Conservation (phyloP, 2,329 filamentous ascomycete species). For the Pseudogymnoascus sp. region DNA sequence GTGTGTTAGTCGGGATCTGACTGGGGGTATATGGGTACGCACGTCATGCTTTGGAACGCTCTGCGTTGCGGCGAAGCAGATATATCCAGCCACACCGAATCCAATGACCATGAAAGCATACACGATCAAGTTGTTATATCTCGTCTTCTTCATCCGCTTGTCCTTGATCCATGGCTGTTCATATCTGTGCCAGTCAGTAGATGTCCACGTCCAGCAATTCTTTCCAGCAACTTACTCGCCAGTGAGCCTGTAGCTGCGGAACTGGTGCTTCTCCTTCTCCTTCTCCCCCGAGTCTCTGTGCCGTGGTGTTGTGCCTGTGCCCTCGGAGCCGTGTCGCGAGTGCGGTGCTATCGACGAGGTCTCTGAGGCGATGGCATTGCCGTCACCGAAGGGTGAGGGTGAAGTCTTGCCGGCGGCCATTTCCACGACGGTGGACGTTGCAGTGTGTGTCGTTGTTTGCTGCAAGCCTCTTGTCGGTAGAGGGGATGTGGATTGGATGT, state of each 20-base stretch:
- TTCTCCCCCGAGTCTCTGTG: not conserved
- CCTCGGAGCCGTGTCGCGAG: slow-evolving; percentile 3
- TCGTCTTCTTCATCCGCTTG: slow-evolving; percentile 30
- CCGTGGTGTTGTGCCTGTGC: not conserved
- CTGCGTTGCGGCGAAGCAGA: slow-evolving; percentile 29
- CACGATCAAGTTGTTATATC: slow-evolving; percentile 35
- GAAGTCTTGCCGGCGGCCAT: not conserved
- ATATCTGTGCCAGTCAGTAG: slow-evolving; percentile 19
- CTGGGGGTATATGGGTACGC: not conserved
- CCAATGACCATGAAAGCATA: slow-evolving; percentile 31
- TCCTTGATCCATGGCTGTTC: slow-evolving; percentile 37
- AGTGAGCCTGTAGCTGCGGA: slow-evolving; percentile 33
- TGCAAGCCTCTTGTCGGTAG: not conserved
- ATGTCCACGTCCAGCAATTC: not conserved
- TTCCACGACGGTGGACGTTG: not conserved
- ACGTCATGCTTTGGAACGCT: not conserved
- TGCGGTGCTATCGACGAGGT: slow-evolving; percentile 12
- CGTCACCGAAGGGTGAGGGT: not conserved
- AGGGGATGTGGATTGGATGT: not conserved
- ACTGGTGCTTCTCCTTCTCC: slow-evolving; percentile 38
- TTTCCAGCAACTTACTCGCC: slow-evolving; percentile 19
- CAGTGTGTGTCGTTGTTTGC: not conserved
- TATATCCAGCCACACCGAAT: slow-evolving; percentile 30
- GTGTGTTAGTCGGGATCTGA: not conserved
- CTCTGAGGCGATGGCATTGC: not conserved